phyloP scores from a whole-genome alignment of 2,329 filamentous ascomycete genomes.

The Mycogone perniciosa region DNA sequence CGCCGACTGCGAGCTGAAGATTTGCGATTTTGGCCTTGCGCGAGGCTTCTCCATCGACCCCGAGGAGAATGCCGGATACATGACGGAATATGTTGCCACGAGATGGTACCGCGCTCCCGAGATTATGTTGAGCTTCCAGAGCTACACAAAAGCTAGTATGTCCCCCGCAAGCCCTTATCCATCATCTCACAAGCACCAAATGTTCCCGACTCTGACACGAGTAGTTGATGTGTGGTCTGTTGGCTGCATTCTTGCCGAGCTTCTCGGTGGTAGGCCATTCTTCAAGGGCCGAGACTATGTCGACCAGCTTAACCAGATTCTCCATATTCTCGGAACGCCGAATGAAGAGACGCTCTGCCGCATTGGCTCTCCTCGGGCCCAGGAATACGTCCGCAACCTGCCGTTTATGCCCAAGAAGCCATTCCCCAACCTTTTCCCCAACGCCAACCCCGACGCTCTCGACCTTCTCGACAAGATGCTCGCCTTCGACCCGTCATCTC shows the following conservation, averaged over 20 bases:
- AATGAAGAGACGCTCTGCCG: constrained; percentile 90
- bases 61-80: constrained; percentile 97
- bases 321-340: constrained; percentile 94
- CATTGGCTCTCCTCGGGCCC: constrained; percentile 90
- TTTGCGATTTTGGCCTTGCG: constrained; percentile 95
- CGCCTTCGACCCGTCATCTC: constrained; percentile 88
- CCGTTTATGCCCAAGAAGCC: constrained; percentile 91
- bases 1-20: constrained; percentile 98
- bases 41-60: constrained; percentile 96
- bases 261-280: constrained; percentile 92
- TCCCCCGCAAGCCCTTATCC: constrained; percentile 25
- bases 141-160: constrained; percentile 99
- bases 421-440: constrained; percentile 83
- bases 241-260: constrained; percentile 92
- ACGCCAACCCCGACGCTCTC: constrained; percentile 91
- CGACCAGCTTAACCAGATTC: constrained; percentile 97
- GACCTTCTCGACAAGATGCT: constrained; percentile 96
- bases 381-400: constrained; percentile 96
- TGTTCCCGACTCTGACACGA: background rate
- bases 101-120: constrained; percentile 93
- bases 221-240: constrained; percentile 98
- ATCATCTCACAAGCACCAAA: background rate
- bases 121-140: constrained; percentile 99
- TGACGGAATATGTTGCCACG: constrained; percentile 99
- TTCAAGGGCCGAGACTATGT: constrained; percentile 99